Evolutionary conservation across 768 basidiomycete species (phyloP).

Genomic region (Infundibulicybe gibba): DNA sequence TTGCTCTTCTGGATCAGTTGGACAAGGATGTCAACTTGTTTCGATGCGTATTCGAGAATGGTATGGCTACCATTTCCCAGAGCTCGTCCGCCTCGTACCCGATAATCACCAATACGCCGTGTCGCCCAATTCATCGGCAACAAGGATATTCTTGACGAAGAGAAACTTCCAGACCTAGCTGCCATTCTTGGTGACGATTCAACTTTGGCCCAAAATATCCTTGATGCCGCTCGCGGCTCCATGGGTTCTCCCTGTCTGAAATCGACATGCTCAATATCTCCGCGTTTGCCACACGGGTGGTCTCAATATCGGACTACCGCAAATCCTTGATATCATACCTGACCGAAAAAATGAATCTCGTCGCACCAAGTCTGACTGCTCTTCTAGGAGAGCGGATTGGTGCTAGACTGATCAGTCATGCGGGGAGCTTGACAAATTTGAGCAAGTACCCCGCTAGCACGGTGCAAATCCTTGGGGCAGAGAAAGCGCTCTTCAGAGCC

Average conservation of each 20-base stretch:
- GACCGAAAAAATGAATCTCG: constrained; percentile 95
- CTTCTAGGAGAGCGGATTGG: constrained; percentile 92
- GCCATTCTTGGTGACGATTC: constrained; percentile 80
- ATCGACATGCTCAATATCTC: constrained; percentile 96
- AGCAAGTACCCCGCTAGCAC: constrained; percentile 99
- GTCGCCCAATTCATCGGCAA: constrained; percentile 85
- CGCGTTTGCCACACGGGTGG: constrained; percentile 85
- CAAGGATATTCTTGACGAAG: constrained; percentile 77
- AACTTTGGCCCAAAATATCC: constrained; percentile 86
- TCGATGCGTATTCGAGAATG: constrained; percentile 98
- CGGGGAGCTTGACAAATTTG: constrained; percentile 93
- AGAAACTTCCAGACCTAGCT: constrained; percentile 76
- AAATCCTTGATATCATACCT: constrained; percentile 86
- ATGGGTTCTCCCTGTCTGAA: constrained; percentile 90
- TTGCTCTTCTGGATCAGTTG: constrained; percentile 95
- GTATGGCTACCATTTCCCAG: constrained; percentile 99
- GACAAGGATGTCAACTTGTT: constrained; percentile 99
- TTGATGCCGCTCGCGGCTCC: constrained; percentile 90
- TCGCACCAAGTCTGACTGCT: constrained; percentile 93
- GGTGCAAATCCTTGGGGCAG: constrained; percentile 96
- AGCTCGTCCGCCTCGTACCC: constrained; percentile 88
- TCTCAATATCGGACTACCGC: constrained; percentile 92
- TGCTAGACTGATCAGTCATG: constrained; percentile 91
- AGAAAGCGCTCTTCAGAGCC: constrained; percentile 97
- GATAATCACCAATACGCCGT: constrained; percentile 93